Base-by-base conservation (phyloP, 352 stramenopile genomes). In the Pythium brassicae region DNA sequence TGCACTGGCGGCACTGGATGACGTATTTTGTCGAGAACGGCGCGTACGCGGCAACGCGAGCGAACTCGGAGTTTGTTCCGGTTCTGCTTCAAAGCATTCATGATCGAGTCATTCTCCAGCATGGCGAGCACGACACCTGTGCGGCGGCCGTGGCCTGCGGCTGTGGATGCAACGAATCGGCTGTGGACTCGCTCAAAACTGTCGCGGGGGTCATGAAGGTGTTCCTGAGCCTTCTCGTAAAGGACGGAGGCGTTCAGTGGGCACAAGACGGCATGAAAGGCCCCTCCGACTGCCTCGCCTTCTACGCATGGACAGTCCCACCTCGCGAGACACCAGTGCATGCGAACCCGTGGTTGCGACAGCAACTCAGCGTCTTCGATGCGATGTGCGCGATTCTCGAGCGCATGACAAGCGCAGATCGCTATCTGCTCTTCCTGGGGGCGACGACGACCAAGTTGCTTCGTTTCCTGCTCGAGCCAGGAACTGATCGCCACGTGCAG, bases 1-100 rank as follows among this genome's bases (percentile, higher is more conserved):
- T 64, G 52, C 57, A 64, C 27, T 64, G 50, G 50, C 43, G 45
- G 4, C 57, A 64, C 25, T 64, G 57, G 57, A 50, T 64, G 32
- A 40, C 45, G 17, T 64, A 64, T 45, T 64, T 51, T 42, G 39
- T 64, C 20, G 57, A 64, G 20, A 64, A 64, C 9, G 50, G 35
- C 7, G 57, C 57, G 23, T 64, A 51, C 26, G 19, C 14, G 2
- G 29, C 57, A 23, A 59, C 50, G 14, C 50, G 35, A 8, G 34
- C 20, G 14, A 64, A 55, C 26, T 3, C 19, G 7, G 50, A 58
- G 10, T 64, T 64, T 11, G 15, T 64, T 0, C 43, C 43, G 34
- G 35, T 59, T 10, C 20, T 64, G 35, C 25, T 64, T 11, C 43
- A 64, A 20, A 44, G 52, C 8, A 64, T 64, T 15, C 57, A 64